Evolutionary conservation across 2,329 filamentous ascomycete genomes (phyloP), one percentile per base, ranked within the genome.

Genomic region (Fusarium lateritium): DNA sequence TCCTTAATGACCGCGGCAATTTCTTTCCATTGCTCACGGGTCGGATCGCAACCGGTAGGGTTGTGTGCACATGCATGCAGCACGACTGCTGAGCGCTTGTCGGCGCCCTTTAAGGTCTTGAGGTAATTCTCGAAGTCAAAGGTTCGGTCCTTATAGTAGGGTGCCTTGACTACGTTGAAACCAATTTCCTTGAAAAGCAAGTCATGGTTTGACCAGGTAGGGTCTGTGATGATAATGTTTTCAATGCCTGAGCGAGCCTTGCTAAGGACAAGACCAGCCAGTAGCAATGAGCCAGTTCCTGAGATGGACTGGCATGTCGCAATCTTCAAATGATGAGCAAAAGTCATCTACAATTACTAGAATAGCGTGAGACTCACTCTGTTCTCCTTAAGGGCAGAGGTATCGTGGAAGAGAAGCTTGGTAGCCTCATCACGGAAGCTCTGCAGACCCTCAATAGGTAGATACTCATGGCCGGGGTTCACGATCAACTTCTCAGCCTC

Each of bases 51-150:
- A 3, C 81, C 81, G 0, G 80, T 83, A 1, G 81, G 81, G 55
- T 83, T 83, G 60, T 83, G 81, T 0, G 81, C 81, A 59, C 81
- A 83, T 13, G 80, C 76, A 52, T 83, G 81, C 5, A 83, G 69
- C 26, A 83, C 64, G 11, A 82, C 62, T 6, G 77, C 22, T 40
- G 62, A 72, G 3, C 53, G 46, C 7, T 57, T 62, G 15, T 75
- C 69, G 1, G 78, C 78, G 17, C 63, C 40, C n/a, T 68, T 62
- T 7, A 82, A 65, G 3, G 62, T 67, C 2, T 58, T 17, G 2
- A 80, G 65, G 53, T 76, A 76, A 53, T 67, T 57, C 3, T 77
- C 74, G 53, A 78, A 78, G 67, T 81, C 76, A 28, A 82, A 75
- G 2, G 47, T 24, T 14, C 75, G 59, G 9, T 72, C 66, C 8